Percentiles rank a stretch among this genome's conserved stretches.
These are phyloP conservation scores for Phytophthora sp. DNA, from an alignment of 352 stramenopile species.

Conservation along the genomic window DNA sequence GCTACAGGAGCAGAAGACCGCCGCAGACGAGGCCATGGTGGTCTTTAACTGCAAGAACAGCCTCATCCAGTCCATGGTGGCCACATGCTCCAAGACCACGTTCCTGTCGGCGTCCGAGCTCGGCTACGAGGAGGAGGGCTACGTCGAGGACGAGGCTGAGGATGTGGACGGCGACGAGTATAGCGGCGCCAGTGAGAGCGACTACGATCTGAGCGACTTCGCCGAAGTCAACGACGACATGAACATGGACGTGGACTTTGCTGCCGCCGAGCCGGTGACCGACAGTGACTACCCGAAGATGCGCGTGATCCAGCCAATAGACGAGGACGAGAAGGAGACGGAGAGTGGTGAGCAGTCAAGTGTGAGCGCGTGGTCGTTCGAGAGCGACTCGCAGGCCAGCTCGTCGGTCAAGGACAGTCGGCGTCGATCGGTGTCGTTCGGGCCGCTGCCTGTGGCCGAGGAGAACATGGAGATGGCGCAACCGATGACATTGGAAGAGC, in stretches of 20 bases:
- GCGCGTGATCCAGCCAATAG: conserved; percentile 15
- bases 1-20: conserved; percentile 42
- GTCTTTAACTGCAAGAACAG: conserved; percentile 62
- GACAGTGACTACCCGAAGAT: conserved; percentile 23
- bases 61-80: conserved; percentile 64
- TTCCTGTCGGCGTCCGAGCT: conserved; percentile 25
- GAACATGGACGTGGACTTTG: conserved; percentile 31
- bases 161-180: conserved; percentile 39
- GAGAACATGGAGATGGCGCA: conserved; percentile 24
- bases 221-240: conserved; percentile 40
- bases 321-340: conserved; percentile 25
- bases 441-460: conserved; percentile 29
- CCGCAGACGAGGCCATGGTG: conserved; percentile 51
- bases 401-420: conserved; percentile 33
- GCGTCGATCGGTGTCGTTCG: conserved; percentile 41
- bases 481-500: conserved; percentile 24
- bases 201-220: conserved; percentile 45
- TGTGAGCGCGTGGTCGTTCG: conserved; percentile 35
- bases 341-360: conserved; percentile 21
- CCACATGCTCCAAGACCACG: conserved; percentile 48
- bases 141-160: conserved; percentile 31
- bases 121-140: conserved; percentile 39
- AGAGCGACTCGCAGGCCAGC: conserved; percentile 39
- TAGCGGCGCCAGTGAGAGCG: conserved; percentile 49
- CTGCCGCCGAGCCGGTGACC: conserved; percentile 1